Percentiles rank a stretch among this genome's conserved stretches.
Evolutionary conservation across 495 filamentous ascomycete species (phyloP).

Genomic region (Usnea hakonensis): DNA sequence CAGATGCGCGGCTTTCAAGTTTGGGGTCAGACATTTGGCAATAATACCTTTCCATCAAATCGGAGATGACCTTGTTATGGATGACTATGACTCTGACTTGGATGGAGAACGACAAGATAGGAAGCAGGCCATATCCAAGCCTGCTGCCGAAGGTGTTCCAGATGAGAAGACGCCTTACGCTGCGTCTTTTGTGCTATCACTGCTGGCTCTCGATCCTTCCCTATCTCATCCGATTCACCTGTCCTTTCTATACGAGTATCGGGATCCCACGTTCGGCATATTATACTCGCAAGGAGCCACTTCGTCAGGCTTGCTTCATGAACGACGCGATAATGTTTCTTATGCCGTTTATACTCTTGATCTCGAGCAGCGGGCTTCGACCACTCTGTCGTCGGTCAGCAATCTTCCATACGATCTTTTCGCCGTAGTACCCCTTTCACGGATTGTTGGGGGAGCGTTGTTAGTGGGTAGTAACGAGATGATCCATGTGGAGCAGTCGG

Average conservation of each 20-base stretch:
- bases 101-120: slow-evolving; percentile 43
- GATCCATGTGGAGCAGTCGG: slow-evolving; percentile 92
- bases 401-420: slow-evolving; percentile 86
- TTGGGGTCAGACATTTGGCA: slow-evolving; percentile 78
- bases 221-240: slow-evolving; percentile 84
- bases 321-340: slow-evolving; percentile 73
- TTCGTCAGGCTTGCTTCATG: slow-evolving; percentile 61
- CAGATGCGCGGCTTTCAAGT: slow-evolving; percentile 87
- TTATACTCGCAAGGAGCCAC: slow-evolving; percentile 66
- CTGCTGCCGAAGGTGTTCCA: slow-evolving; percentile 47
- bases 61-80: slow-evolving; percentile 83
- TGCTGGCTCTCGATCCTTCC: slow-evolving; percentile 78
- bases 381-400: slow-evolving; percentile 77
- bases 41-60: slow-evolving; percentile 85
- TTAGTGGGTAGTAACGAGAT: slow-evolving; percentile 83
- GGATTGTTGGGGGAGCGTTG: slow-evolving; percentile 79
- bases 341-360: slow-evolving; percentile 96
- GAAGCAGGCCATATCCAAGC: slow-evolving; percentile 18
- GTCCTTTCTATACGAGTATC: slow-evolving; percentile 91
- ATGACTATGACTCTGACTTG: slow-evolving; percentile 75
- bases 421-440: slow-evolving; percentile 72
- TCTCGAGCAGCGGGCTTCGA: slow-evolving; percentile 86
- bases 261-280: slow-evolving; percentile 94
- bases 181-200: slow-evolving; percentile 81
- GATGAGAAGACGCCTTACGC: slow-evolving; percentile 68